Evolutionary conservation across 768 basidiomycete species (phyloP), one percentile per base, ranked within the genome.

Genomic region (Cyclocybe cylindracea): DNA sequence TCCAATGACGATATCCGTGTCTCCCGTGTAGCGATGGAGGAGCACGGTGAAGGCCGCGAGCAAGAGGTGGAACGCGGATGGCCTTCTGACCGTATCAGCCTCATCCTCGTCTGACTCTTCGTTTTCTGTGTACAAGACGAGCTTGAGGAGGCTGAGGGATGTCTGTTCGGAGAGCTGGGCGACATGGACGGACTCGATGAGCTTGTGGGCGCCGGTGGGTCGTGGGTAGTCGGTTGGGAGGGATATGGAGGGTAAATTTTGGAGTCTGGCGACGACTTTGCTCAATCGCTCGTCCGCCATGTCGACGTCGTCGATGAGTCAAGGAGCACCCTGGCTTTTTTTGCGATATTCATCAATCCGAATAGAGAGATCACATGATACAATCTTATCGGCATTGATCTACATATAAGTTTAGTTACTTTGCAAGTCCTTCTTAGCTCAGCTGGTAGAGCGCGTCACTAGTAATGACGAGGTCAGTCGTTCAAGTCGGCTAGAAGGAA

Each of bases 181-280:
- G 9, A 79, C 61, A 64, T 94, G 84, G 5, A 82, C 86, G 9
- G 94, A 88, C 62, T 98, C 96, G 64, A 99, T 86, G 14, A 94
- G 75, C 61, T 84, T 89, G 68, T 84, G 80, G 13, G 82, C 71
- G 13, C 81, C 85, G 5, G 85, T 76, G 29, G 91, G 87, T 49
- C 95, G 77, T 2, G 96, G 95, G 67, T 97, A 99, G 70, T 98
- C 97, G 0, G 96, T 96, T 0, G 97, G 96, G 32, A 99, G 75
- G 6, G 92, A 91, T 58, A 98, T 87, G 4, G 89, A 87, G 1
- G 97, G 95, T 2, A 95, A 70, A 63, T 87, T 87, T 66, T 87
- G 85, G 16, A 98, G 76, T 57, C 89, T 77, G 18, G 77, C 68
- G 11, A 87, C 60, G 18, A 87, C 84, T 59, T 87, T 76, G 18